Evolutionary conservation across 192 early-diverging fungal genomes (phyloP), one percentile per base, ranked within the genome.

Genomic region (Cetraspora pellucida): DNA sequence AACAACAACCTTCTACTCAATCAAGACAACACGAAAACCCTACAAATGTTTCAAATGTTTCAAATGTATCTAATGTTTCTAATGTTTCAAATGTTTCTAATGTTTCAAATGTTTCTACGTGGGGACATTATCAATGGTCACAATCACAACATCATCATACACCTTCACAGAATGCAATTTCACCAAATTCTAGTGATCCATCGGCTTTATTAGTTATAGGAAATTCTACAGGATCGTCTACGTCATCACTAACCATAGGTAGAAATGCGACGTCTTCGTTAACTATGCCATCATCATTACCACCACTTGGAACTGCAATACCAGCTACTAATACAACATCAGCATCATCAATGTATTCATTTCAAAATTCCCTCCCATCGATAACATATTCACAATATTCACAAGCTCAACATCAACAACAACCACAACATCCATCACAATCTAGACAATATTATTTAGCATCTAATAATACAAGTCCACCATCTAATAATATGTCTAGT

Each of bases 401-500:
- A 60, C 10, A 16, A 45, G 43, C 72, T 60, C 55, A 57, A 21
- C 72, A 49, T 23, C 69, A 49, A 54, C 25, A 49, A 30, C 21
- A 25, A 54, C 10, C 16, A 23, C 57, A 74, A 21, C 57, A 59
- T 21, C 60, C 72, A 30, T 28, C 37, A 9, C 55, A 59, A 2
- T 23, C 19, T 17, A 49, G 68, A 14, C 46, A 52, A 43, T 71
- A 71, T 14, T 72, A 72, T 72, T 57, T 45, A 37, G 10, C 70
- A 30, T 72, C 71, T 19, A 52, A 47, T 50, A 52, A 14, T 28
- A 52, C 68, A 37, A 72, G 31, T 37, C 19, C 71, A 23, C 71
- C 71, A 1, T 30, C 45, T 27, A 71, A 28, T 23, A 54, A 49
- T 49, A 49, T 13, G 1, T 13, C 16, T 25, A 21, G 14, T 23